Conservation (phyloP, 2,329 filamentous ascomycete genomes). For the Sporothrix mexicana region DNA sequence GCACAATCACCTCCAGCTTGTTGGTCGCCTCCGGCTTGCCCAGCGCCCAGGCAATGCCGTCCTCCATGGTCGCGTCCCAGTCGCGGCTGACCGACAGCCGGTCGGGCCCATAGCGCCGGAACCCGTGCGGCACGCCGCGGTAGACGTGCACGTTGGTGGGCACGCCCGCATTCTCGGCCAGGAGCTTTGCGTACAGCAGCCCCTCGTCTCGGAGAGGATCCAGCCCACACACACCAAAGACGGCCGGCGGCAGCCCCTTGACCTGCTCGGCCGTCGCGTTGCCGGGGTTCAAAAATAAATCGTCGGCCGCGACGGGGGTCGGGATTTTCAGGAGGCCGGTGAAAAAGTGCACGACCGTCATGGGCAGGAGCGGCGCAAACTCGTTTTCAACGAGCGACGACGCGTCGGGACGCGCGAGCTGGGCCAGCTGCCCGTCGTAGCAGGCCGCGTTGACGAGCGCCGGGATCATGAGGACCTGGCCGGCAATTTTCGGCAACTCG, state of each 20-base stretch:
- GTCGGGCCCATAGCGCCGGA: constrained; percentile 39
- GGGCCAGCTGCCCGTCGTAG: constrained; percentile 38
- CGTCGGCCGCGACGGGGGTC: constrained; percentile 37
- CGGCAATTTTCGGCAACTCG: constrained; percentile 47
- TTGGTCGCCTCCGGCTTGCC: constrained; percentile 63
- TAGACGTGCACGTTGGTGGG: constrained; percentile 42
- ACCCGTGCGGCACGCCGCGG: constrained; percentile 38
- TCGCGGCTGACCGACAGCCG: constrained; percentile 47
- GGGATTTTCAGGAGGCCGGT: constrained; percentile 40
- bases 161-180: constrained; percentile 38
- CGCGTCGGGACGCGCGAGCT: constrained; percentile 52
- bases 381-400: constrained; percentile 44
- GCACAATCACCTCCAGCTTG: constrained; percentile 47
- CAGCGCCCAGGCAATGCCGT: constrained; percentile 47
- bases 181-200: constrained; percentile 35
- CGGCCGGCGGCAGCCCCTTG: constrained; percentile 40
- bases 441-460: constrained; percentile 43
- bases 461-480: constrained; percentile 47
- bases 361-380: constrained; percentile 55
- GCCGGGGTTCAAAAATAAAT: constrained; percentile 51
- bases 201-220: constrained; percentile 37
- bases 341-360: constrained; percentile 46
- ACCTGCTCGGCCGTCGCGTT: constrained; percentile 46
- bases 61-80: constrained; percentile 56
- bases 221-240: constrained; percentile 33